Percentiles rank a stretch among this genome's conserved stretches.
Evolutionary conservation across 2,329 filamentous ascomycete genomes (phyloP).

Genomic region (Diaporthe batatas): DNA sequence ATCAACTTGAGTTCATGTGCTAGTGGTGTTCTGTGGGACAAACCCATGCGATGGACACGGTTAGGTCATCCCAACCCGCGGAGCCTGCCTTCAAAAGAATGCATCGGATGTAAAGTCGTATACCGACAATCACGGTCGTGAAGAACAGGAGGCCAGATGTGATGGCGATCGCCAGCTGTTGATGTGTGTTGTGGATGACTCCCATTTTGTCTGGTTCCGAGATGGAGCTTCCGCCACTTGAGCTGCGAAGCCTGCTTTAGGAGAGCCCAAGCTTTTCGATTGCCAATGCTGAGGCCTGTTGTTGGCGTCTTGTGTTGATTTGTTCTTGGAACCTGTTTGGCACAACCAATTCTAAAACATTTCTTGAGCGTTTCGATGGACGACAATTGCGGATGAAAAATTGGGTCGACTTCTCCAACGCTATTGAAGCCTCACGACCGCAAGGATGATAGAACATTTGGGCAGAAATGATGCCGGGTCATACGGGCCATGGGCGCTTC

Average conservation of each 20-base stretch:
- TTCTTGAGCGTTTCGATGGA: neutral
- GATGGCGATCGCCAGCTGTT: constrained; percentile 27
- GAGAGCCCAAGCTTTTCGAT: neutral
- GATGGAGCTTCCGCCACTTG: neutral
- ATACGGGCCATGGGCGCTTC: neutral
- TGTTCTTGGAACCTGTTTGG: neutral
- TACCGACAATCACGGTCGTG: constrained; percentile 14
- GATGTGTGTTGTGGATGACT: constrained; percentile 21
- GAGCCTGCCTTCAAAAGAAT: constrained; percentile 28
- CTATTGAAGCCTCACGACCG: neutral
- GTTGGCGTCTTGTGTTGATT: no score
- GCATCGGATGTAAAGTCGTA: constrained; percentile 35
- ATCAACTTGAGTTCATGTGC: neutral
- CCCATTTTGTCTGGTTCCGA: neutral
- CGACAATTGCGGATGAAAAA: no score
- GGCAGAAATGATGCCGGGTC: neutral
- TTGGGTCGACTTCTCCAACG: no score
- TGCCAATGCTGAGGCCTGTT: no score
- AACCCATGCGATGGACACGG: constrained; percentile 33
- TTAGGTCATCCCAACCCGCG: constrained; percentile 33
- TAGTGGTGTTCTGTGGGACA: neutral
- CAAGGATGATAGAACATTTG: neutral
- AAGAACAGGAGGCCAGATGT: constrained; percentile 20
- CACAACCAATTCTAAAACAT: neutral
- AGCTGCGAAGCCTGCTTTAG: neutral